Conservation (phyloP, 768 basidiomycete genomes). For the Tricholoma furcatifolium region DNA sequence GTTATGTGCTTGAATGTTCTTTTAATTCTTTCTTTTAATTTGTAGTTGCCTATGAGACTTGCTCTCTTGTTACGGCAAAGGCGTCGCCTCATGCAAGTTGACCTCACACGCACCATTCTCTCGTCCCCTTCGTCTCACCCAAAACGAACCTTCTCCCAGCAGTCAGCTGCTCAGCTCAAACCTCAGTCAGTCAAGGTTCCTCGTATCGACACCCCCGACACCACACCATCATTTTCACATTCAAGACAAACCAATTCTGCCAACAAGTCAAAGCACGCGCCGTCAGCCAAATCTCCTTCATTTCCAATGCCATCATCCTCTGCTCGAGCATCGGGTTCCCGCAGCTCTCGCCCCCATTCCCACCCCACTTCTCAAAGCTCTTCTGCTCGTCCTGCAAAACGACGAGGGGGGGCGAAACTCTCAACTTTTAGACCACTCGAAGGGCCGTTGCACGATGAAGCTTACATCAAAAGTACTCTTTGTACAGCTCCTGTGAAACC, state of each 20-base stretch:
- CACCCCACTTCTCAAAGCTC: slow-evolving; percentile 14
- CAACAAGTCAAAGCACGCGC: not conserved
- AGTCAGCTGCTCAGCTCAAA: slow-evolving; percentile 25
- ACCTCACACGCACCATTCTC: slow-evolving; percentile 31
- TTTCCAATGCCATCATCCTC: slow-evolving; percentile 29
- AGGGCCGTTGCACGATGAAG: slow-evolving; percentile 33
- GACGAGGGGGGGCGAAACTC: slow-evolving; percentile 9
- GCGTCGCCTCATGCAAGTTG: slow-evolving; percentile 61
- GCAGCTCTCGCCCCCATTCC: slow-evolving; percentile 11
- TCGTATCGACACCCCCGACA: slow-evolving; percentile 23
- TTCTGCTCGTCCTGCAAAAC: slow-evolving; percentile 15
- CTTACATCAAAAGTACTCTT: slow-evolving; percentile 31
- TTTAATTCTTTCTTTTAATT: not conserved
- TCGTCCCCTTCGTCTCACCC: slow-evolving; percentile 20
- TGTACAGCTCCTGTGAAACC: slow-evolving; percentile 29
- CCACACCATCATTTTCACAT: slow-evolving; percentile 21
- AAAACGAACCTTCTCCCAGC: slow-evolving; percentile 50
- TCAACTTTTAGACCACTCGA: slow-evolving; percentile 20
- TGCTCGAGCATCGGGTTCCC: slow-evolving; percentile 6
- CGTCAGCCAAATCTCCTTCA: slow-evolving; percentile 11
- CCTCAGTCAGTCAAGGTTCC: slow-evolving; percentile 25
- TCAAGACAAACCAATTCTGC: slow-evolving; percentile 17
- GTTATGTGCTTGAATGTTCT: not conserved
- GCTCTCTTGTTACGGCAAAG: slow-evolving; percentile 44
- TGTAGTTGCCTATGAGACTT: slow-evolving; percentile 46